A percentile compares a stretch with the other conserved stretches of the same genome.
Evolutionary conservation across 192 early-diverging fungal species (phyloP).

Genomic region (Coemansia aciculifera): DNA sequence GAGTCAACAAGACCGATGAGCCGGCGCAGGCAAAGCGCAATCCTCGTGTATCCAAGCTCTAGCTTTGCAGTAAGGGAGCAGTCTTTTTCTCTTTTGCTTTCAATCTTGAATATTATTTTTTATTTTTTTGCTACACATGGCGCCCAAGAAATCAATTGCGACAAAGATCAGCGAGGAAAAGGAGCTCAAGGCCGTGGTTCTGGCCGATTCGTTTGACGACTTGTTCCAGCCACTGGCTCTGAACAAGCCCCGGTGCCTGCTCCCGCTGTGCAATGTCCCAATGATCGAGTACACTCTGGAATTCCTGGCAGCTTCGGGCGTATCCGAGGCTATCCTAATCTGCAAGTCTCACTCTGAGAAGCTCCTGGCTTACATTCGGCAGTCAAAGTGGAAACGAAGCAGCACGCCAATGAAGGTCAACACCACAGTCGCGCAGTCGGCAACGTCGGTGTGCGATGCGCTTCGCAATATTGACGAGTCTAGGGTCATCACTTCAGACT

Average conservation of each 20-base stretch:
- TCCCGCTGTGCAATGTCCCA: constrained; percentile 94
- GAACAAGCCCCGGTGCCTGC: constrained; percentile 84
- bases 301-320: constrained; percentile 81
- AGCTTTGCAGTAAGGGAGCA: background rate
- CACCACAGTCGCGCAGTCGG: constrained; percentile 71
- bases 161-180: constrained; percentile 58
- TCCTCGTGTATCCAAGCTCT: constrained; percentile 43
- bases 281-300: constrained; percentile 97
- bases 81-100: background rate
- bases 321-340: constrained; percentile 83
- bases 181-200: constrained; percentile 82
- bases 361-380: constrained; percentile 84
- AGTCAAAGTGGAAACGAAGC: constrained; percentile 74
- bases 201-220: constrained; percentile 88
- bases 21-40: constrained; percentile 47
- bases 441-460: constrained; percentile 86
- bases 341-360: constrained; percentile 81
- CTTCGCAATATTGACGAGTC: constrained; percentile 85
- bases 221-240: constrained; percentile 85
- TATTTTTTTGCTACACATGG: constrained; percentile 19
- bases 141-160: constrained; percentile 24
- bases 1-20: constrained; percentile 42
- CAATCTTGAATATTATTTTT: background rate
- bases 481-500: constrained; percentile 79
- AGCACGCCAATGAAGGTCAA: constrained; percentile 68